A percentile compares a stretch with the other conserved stretches of the same genome.
phyloP scores from a whole-genome alignment of 2,329 filamentous ascomycete species.

The Annulohypoxylon truncatum region DNA sequence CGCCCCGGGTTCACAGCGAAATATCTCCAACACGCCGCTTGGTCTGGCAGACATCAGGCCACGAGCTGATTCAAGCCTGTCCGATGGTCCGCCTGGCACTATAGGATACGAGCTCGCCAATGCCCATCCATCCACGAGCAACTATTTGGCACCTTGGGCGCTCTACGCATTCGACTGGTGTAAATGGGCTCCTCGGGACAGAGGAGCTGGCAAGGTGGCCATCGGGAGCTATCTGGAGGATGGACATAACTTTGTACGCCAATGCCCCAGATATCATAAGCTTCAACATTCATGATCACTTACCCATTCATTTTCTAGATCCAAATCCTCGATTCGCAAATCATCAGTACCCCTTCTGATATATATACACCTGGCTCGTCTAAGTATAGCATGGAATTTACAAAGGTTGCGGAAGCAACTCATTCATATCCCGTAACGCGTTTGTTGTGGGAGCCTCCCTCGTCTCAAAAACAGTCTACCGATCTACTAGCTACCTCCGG shows the following conservation, averaged over 20 bases:
- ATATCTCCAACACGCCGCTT: constrained; percentile 84
- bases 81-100: constrained; percentile 74
- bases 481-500: constrained; percentile 95
- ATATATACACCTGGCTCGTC: constrained; percentile 76
- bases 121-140: constrained; percentile 80
- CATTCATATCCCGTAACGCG: constrained; percentile 98
- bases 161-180: constrained; percentile 99
- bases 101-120: constrained; percentile 74
- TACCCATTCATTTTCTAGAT: constrained; percentile 68
- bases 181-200: constrained; percentile 89
- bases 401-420: constrained; percentile 93
- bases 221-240: constrained; percentile 97
- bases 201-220: constrained; percentile 89
- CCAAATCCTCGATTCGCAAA: constrained; percentile 93
- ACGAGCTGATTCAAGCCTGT: constrained; percentile 82
- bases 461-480: constrained; percentile 92
- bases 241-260: constrained; percentile 92
- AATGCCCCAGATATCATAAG: background rate
- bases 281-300: constrained; percentile 14
- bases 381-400: constrained; percentile 86
- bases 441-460: constrained; percentile 95
- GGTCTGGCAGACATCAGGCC: constrained; percentile 93
- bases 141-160: constrained; percentile 93
- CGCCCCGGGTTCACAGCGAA: constrained; percentile 68
- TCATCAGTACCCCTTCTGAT: constrained; percentile 75